Percentiles rank a stretch among this genome's conserved stretches.
Evolutionary conservation across 495 filamentous ascomycete genomes (phyloP).

Genomic region (Penicillium tannophilum): DNA sequence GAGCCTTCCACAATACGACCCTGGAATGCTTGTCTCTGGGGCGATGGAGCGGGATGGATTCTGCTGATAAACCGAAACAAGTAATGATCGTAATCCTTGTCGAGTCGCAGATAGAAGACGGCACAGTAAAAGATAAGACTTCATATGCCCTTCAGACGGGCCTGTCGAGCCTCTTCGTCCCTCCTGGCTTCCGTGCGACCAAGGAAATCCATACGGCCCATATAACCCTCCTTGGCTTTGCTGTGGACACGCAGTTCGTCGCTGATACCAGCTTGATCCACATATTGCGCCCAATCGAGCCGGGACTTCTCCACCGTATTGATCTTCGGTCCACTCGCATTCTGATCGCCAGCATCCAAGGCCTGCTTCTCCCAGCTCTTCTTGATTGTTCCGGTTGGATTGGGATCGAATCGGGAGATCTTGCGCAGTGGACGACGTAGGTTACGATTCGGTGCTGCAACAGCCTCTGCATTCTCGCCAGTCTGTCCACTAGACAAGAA

Average conservation of each 20-base stretch:
- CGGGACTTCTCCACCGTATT: constrained; percentile 95
- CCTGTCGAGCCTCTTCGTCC: constrained; percentile 72
- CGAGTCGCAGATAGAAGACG: constrained; percentile 3
- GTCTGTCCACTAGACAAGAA: constrained; percentile 62
- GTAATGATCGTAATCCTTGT: background rate
- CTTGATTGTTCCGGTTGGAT: constrained; percentile 50
- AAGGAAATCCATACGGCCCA: constrained; percentile 86
- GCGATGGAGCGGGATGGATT: background rate
- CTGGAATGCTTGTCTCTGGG: constrained; percentile 1
- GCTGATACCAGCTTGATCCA: constrained; percentile 87
- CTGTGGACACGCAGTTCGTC: constrained; percentile 86
- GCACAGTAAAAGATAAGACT: constrained; percentile 7
- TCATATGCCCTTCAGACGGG: constrained; percentile 58
- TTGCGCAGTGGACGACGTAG: constrained; percentile 69
- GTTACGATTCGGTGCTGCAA: constrained; percentile 24
- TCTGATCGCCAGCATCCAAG: constrained; percentile 27
- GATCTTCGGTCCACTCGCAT: constrained; percentile 73
- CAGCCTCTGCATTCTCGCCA: constrained; percentile 42
- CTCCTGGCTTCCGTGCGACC: constrained; percentile 73
- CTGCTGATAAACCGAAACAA: background rate
- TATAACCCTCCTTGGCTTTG: constrained; percentile 80
- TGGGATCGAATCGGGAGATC: constrained; percentile 82
- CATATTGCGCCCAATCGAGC: constrained; percentile 92
- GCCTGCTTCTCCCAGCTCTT: constrained; percentile 52
- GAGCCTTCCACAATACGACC: constrained; percentile 5